These are phyloP conservation scores for Calonectria ilicicola DNA, from an alignment of 2,329 filamentous ascomycete genomes.

Conservation along the genomic window DNA sequence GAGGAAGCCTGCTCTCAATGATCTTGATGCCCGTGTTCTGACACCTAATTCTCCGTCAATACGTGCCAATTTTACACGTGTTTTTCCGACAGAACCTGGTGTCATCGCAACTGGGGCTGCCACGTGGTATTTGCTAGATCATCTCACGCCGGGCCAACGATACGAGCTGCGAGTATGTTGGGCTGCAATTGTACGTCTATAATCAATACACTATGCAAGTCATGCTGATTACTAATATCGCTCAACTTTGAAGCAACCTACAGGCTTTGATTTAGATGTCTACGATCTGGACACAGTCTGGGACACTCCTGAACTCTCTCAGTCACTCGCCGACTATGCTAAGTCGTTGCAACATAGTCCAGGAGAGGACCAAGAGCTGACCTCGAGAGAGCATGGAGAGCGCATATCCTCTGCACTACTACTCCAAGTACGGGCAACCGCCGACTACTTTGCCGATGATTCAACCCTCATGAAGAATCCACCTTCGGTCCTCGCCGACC, in stretches of 20 bases:
- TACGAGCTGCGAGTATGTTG: constrained; percentile 96
- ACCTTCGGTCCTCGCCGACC: constrained; percentile 80
- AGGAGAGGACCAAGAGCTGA: constrained; percentile 24
- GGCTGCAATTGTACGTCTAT: constrained; percentile 82
- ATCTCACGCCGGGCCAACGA: constrained; percentile 76
- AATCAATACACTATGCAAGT: neutral
- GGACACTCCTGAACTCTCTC: constrained; percentile 70
- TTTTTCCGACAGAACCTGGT: constrained; percentile 69
- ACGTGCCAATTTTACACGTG: constrained; percentile 73
- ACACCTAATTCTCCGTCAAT: constrained; percentile 68
- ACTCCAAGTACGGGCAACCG: constrained; percentile 79
- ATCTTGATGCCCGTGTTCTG: constrained; percentile 74
- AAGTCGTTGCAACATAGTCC: constrained; percentile 57
- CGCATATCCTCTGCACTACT: constrained; percentile 70
- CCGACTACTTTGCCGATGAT: constrained; percentile 87
- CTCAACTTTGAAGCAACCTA: constrained; percentile 78
- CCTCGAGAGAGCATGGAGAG: constrained; percentile 28
- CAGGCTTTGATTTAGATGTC: constrained; percentile 77
- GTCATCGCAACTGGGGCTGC: constrained; percentile 65
- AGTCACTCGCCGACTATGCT: constrained; percentile 74
- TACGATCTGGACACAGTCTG: constrained; percentile 73
- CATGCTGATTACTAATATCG: constrained; percentile 11
- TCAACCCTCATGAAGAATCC: constrained; percentile 79
- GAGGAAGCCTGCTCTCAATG: constrained; percentile 53
- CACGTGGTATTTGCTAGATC: constrained; percentile 84